Base-by-base conservation (phyloP, 768 basidiomycete genomes). In the Daedaleopsis nitida region DNA sequence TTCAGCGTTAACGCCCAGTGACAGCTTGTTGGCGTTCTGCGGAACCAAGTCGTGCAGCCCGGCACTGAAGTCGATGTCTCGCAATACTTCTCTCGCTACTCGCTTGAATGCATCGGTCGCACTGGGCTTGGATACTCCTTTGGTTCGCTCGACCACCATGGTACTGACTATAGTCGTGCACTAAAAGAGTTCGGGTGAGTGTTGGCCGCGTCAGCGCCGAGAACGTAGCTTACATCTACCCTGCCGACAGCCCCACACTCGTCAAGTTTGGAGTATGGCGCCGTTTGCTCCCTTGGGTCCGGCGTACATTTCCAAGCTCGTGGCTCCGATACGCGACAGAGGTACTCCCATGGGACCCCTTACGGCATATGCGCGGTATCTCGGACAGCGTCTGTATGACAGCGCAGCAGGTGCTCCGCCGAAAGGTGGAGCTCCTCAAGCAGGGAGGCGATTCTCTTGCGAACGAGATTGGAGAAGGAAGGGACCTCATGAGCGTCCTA, bases 111-210 rank as follows among this genome's bases (percentile, higher is more conserved):
- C 35, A 48, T 55, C 24, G 59, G 59, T 1, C 59, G 59, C 37
- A 54, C 59, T 8, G 53, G 27, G 1, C 49, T 60, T 1, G 59
- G 54, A 2, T 54, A 55, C 14, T 55, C 59, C 5, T 60, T 60
- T 27, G 59, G 59, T 9, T 48, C 59, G 14, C 47, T 60, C 19
- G 48, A 55, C 16, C 42, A 60, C n/a, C 52, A 60, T 12, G 59
- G 59, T 5, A 60, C 59, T 17, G 53, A 50, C 45, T 55, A 60
- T 48, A 60, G 59, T 24, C 59, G 59, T 24, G 59, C 59, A 11
- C 49, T 60, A 8, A 55, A 55, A 39, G 53, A 55, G 49, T 60
- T 60, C 32, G 59, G 59, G 59, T 60, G 17, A 4, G 59, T 55
- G 9, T 3, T 5, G 1, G 9, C 8, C 24, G 4, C 8, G n/a